These are phyloP conservation scores for Cinnamomum micranthum DNA, from an alignment of 164 flowering plant genomes.

Conservation along the genomic window DNA sequence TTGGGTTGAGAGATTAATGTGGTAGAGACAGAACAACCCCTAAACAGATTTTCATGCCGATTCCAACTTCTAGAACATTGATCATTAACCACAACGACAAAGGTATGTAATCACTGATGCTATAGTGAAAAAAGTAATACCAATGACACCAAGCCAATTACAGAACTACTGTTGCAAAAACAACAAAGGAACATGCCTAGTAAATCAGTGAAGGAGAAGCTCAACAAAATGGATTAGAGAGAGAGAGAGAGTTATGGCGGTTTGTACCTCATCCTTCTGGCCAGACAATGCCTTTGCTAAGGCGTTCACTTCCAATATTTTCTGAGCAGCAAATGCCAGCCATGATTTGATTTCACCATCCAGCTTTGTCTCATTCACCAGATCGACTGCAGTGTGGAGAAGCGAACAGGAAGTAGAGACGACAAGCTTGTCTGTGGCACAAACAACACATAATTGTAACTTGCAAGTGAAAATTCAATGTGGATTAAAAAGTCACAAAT, in stretches of 20 bases:
- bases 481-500: not conserved
- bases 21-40: too few species aligned
- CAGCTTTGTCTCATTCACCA: constrained; percentile 74
- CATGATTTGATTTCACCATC: constrained; percentile 86
- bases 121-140: not conserved
- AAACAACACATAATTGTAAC: not conserved
- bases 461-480: not conserved
- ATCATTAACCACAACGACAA: too few species aligned
- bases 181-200: not conserved
- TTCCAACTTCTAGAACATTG: too few species aligned
- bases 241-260: constrained; percentile 15
- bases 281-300: constrained; percentile 85
- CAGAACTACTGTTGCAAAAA: not conserved
- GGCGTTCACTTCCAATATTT: constrained; percentile 87
- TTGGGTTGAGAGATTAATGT: too few species aligned
- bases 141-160: not conserved
- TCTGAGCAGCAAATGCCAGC: constrained; percentile 97
- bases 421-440: constrained; percentile 66
- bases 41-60: too few species aligned
- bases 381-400: constrained; percentile 93
- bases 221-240: not conserved
- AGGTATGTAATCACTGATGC: too few species aligned
- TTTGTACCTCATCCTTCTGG: constrained; percentile 73
- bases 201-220: not conserved
- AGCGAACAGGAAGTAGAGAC: constrained; percentile 96